Conservation (phyloP, 148 eudicot species). For the Fallopia convolvulus region DNA sequence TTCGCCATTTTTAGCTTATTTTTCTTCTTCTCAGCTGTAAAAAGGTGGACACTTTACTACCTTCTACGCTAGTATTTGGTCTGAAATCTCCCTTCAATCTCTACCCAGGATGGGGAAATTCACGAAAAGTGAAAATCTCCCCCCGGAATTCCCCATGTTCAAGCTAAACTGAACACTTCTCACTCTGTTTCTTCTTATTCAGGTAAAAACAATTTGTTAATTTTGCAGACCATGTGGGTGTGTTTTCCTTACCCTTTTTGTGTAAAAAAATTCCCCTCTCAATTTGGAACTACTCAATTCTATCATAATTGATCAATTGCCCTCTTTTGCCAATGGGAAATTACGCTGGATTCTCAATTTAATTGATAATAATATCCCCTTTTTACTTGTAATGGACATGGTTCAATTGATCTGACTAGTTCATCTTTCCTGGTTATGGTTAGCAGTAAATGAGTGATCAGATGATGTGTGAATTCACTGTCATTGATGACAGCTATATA, state of each 20-base stretch:
- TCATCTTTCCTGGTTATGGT: background rate
- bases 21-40: background rate
- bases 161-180: background rate
- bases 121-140: background rate
- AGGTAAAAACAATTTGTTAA: conserved; percentile 5
- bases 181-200: background rate
- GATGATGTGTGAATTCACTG: conserved; percentile 1
- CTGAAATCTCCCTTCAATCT: background rate
- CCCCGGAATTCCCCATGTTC: background rate
- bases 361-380: background rate
- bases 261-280: background rate
- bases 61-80: conserved; percentile 6
- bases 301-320: background rate
- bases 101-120: background rate
- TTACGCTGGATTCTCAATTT: background rate
- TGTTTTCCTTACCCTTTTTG: background rate
- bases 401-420: conserved; percentile 1
- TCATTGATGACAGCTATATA: conserved; percentile 1
- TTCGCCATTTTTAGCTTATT: background rate
- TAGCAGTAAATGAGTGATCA: background rate
- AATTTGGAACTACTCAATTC: conserved; percentile 3
- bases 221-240: background rate
- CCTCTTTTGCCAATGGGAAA: background rate
- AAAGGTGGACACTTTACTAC: background rate
- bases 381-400: background rate